Conservation (phyloP, 225 moss, liverwort and hornwort genomes). For the Rhytidiadelphus loreus region DNA sequence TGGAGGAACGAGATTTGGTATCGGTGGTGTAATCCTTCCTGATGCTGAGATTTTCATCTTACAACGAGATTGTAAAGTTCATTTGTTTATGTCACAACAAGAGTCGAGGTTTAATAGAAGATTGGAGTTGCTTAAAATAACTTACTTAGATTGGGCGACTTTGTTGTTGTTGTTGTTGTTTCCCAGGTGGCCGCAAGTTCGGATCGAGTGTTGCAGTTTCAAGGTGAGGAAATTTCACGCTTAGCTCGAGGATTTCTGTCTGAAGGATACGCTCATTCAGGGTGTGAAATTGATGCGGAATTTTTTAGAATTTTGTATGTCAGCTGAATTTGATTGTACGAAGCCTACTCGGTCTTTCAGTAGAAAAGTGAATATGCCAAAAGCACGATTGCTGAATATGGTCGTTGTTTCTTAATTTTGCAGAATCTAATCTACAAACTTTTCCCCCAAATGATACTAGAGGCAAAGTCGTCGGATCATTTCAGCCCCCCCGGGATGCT, state of each 20-base stretch:
- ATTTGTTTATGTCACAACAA: neutral
- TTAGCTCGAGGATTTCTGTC: neutral
- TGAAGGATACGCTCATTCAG: neutral
- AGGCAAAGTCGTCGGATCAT: slow-evolving; percentile 65
- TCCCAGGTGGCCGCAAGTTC: slow-evolving; percentile 65
- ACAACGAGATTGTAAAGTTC: neutral
- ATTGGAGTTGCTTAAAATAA: neutral
- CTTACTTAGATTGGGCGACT: neutral
- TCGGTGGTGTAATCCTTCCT: neutral
- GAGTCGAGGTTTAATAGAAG: neutral
- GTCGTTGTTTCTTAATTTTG: neutral
- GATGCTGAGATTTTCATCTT: neutral
- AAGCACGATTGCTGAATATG: neutral
- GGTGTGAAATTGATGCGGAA: neutral
- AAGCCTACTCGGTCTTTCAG: neutral
- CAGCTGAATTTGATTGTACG: neutral
- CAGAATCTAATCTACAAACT: slow-evolving; percentile 95
- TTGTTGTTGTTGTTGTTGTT: neutral
- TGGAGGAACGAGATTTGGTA: neutral
- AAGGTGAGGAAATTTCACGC: neutral
- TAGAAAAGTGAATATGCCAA: neutral
- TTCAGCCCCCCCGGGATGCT: slow-evolving; percentile 88
- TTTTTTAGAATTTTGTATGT: neutral
- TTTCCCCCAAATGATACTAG: slow-evolving; percentile 87
- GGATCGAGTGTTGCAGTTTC: slow-evolving; percentile 7